Evolutionary conservation across 169 alveolate species (phyloP).

Genomic region (Theileria orientalis): DNA sequence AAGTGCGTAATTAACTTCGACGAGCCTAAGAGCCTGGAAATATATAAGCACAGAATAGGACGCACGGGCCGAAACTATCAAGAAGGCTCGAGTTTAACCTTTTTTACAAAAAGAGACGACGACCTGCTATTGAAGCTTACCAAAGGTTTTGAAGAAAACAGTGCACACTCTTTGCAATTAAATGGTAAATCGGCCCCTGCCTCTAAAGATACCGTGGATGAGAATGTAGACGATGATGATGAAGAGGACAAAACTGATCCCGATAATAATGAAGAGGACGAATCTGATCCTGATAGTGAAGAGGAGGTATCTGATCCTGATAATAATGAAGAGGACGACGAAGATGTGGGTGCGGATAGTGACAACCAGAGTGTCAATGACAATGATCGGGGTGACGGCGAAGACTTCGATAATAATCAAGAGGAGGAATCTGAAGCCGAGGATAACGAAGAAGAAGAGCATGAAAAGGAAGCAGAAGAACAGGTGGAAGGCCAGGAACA

Average conservation of each 20-base stretch:
- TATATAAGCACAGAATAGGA: slow-evolving; percentile 97
- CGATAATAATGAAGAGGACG: too few species aligned
- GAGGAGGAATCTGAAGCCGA: not conserved
- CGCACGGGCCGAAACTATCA: slow-evolving; percentile 92
- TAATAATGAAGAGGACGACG: too few species aligned
- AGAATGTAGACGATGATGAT: not conserved
- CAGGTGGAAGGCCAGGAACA: not conserved
- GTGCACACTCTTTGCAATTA: too few species aligned
- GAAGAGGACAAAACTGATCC: too few species aligned
- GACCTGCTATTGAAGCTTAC: slow-evolving; percentile 21
- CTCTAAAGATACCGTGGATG: not conserved
- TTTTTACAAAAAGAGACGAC: slow-evolving; percentile 42
- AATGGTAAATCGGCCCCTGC: too few species aligned
- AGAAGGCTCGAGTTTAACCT: slow-evolving; percentile 87
- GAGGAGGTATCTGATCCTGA: too few species aligned
- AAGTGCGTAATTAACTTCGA: slow-evolving; percentile 96
- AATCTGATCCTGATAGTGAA: too few species aligned
- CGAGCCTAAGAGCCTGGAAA: slow-evolving; percentile 94
- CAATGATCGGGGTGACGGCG: not conserved
- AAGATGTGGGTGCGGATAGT: not conserved
- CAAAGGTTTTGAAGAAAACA: not conserved
- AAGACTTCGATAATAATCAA: not conserved
- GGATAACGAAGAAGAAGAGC: not conserved
- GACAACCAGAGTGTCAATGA: too few species aligned
- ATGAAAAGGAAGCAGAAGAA: not conserved